A percentile compares a stretch with the other conserved stretches of the same genome.
These are phyloP conservation scores for Penicillium sp. DNA, from an alignment of 2,329 filamentous ascomycete species.

Conservation along the genomic window DNA sequence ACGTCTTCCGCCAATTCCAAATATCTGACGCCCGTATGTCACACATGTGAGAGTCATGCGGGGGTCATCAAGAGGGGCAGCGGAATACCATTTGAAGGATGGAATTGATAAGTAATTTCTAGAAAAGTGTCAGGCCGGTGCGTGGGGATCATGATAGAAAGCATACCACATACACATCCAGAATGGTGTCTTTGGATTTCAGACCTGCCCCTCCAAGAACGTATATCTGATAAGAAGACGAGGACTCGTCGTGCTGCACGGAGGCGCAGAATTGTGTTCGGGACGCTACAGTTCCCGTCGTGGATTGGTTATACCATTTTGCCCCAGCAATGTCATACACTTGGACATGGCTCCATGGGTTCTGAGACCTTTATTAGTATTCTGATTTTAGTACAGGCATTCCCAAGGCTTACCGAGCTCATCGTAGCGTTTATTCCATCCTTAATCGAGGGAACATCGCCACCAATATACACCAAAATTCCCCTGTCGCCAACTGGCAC, in stretches of 20 bases:
- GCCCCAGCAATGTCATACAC: conserved; percentile 11
- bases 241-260: conserved; percentile 9
- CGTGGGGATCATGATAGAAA: background rate
- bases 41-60: conserved; percentile 11
- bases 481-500: conserved; percentile 7
- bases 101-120: conserved; percentile 15
- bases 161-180: conserved; percentile 8
- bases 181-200: background rate
- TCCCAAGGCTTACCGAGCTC: background rate
- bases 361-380: conserved; percentile 1
- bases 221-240: conserved; percentile 12
- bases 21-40: conserved; percentile 10
- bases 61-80: conserved; percentile 5
- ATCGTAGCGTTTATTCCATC: conserved; percentile 9
- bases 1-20: conserved; percentile 11
- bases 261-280: conserved; percentile 14
- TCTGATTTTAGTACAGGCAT: background rate
- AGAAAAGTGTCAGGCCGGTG: background rate
- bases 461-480: conserved; percentile 13
- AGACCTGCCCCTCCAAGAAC: conserved; percentile 11
- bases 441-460: conserved; percentile 12
- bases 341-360: conserved; percentile 10
- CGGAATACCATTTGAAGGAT: conserved; percentile 14
- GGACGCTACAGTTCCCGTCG: conserved; percentile 8
- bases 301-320: conserved; percentile 16